Evolutionary conservation across 768 basidiomycete species (phyloP), one percentile per base, ranked within the genome.

Genomic region (Crassisporium funariophilum): DNA sequence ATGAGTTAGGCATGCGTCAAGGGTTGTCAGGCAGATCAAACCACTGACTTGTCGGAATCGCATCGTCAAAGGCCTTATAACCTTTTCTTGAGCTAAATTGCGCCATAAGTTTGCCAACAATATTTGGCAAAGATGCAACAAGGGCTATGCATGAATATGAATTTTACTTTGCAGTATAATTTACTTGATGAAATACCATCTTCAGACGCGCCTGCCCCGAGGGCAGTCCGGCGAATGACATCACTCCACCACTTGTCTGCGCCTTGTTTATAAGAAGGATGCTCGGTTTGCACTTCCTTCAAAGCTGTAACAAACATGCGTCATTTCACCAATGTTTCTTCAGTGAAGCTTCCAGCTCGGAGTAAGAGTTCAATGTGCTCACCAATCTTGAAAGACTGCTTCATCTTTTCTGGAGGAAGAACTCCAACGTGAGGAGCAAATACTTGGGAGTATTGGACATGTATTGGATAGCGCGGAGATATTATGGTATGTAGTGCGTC

Each of bases 401-500:
- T 75, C 38, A 91, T 63, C 9, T 66, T 62, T 22, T 65, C 63
- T 11, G 83, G 82, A 29, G 77, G 70, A 11, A 90, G 71, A 2
- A 59, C 48, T n/a, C 86, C 88, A 1, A 91, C 66, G 60, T 78
- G 83, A 0, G 86, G 85, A 20, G 76, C 71, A 46, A 92, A 88
- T 2, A 74, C 76, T 51, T 81, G 76, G 0, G 84, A 74, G 59
- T 87, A 83, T 53, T 78, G 88, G 21, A 79, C 72, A 49, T 86
- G 73, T 36, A 92, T 75, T 3, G 90, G 86, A 24, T 65, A 65
- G 5, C 86, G 79, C 15, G 87, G 88, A 2, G 75, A 75, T 12
- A 92, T 71, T 4, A 90, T 71, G n/a, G 90, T 92, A 57, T 85
- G 81, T 19, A 91, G 68, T 1, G 81, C 82, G 57, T 92, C 90